Conservation (phyloP, 257 asterid species). For the Misopates orontium region DNA sequence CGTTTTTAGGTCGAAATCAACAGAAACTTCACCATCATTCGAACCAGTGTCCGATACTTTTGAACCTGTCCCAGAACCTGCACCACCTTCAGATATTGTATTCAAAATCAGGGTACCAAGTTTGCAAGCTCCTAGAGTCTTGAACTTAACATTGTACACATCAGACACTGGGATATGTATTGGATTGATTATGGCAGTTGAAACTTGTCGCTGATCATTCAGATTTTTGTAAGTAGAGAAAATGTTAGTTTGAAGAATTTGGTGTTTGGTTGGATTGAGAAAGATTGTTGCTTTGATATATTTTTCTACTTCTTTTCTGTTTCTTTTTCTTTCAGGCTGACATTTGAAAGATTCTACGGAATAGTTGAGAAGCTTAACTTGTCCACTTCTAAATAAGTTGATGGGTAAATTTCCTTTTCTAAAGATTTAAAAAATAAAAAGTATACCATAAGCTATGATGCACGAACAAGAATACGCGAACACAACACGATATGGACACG, state of each 20-base stretch:
- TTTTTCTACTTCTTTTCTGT: too few species aligned
- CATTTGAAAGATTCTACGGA: too few species aligned
- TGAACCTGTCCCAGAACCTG: slow-evolving; percentile 57
- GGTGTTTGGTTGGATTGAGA: slow-evolving; percentile 24
- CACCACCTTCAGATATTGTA: slow-evolving; percentile 79
- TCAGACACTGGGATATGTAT: slow-evolving; percentile 29
- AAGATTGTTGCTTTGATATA: slow-evolving; percentile 24
- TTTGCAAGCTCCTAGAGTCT: slow-evolving; percentile 63
- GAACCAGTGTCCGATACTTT: neutral
- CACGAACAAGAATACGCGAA: too few species aligned
- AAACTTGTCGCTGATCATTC: slow-evolving; percentile 22
- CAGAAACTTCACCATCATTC: slow-evolving; percentile 32
- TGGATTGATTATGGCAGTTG: slow-evolving; percentile 32
- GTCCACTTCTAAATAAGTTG: too few species aligned
- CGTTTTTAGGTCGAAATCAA: slow-evolving; percentile 50
- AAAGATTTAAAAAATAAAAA: too few species aligned
- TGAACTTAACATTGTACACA: slow-evolving; percentile 65
- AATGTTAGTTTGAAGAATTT: slow-evolving; percentile 16
- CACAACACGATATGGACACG: too few species aligned
- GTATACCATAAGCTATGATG: too few species aligned
- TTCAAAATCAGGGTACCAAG: slow-evolving; percentile 81
- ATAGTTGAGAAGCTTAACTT: too few species aligned
- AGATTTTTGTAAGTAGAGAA: slow-evolving; percentile 27
- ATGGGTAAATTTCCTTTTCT: too few species aligned
- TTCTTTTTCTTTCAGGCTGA: too few species aligned